Conservation (phyloP, 495 filamentous ascomycete genomes). For the Penicillium pancosmium region DNA sequence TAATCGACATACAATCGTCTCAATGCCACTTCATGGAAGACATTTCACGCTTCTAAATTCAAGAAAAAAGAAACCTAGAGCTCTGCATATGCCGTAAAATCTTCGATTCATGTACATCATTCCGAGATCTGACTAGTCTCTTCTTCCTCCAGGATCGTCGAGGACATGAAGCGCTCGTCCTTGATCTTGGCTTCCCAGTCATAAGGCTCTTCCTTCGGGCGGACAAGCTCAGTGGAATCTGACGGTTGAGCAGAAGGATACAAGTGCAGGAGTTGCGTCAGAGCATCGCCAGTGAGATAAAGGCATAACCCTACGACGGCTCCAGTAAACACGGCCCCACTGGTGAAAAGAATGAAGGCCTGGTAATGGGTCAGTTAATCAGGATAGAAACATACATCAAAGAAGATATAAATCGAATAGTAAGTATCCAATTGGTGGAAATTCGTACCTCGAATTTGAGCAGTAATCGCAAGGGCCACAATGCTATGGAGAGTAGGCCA, state of each 20-base stretch:
- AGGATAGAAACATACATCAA: not conserved
- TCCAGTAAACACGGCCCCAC: conserved; percentile 26
- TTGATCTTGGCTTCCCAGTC: conserved; percentile 37
- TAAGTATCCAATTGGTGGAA: not conserved
- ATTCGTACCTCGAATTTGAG: conserved; percentile 64
- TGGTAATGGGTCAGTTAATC: conserved; percentile 3
- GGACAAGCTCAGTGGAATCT: conserved; percentile 6
- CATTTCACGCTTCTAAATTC: too few species aligned
- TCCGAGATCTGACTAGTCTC: conserved; percentile 40
- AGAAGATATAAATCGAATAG: not conserved
- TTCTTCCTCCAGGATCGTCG: conserved; percentile 71
- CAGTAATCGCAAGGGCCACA: conserved; percentile 49
- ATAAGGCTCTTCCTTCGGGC: conserved; percentile 26
- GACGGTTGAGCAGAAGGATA: conserved; percentile 9
- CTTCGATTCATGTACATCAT: conserved; percentile 7
- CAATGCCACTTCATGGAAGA: too few species aligned
- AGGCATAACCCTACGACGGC: conserved; percentile 24
- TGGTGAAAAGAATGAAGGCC: conserved; percentile 30
- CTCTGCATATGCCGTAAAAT: not conserved
- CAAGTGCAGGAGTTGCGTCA: conserved; percentile 23
- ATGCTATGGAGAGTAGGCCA: conserved; percentile 35
- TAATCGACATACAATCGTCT: too few species aligned
- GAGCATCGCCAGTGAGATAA: conserved; percentile 16
- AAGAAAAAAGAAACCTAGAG: not conserved
- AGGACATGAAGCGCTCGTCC: conserved; percentile 45